phyloP scores from a whole-genome alignment of 805 yeast species.

The Metschnikowia lunata region DNA sequence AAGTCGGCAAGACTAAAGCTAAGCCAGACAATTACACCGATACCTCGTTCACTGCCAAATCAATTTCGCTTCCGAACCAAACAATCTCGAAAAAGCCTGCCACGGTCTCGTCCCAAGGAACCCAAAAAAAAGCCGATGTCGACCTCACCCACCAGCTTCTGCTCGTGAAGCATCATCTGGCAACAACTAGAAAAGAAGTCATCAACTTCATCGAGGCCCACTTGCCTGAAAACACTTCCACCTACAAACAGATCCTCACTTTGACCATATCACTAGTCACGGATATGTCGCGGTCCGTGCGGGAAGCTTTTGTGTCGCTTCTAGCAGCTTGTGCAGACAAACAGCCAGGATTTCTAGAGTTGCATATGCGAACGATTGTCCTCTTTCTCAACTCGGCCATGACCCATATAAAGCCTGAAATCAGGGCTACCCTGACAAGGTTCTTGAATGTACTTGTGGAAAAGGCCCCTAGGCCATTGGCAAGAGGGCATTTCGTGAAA shows the following conservation, averaged over 20 bases:
- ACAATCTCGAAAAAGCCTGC: constrained; percentile 22
- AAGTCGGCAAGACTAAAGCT: constrained; percentile 79
- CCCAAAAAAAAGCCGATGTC: constrained; percentile 27
- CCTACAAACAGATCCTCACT: constrained; percentile 53
- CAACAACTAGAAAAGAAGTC: constrained; percentile 68
- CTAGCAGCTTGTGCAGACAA: constrained; percentile 44
- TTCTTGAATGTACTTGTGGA: constrained; percentile 59
- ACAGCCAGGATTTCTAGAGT: constrained; percentile 52
- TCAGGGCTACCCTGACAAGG: constrained; percentile 70
- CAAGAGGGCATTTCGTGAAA: constrained; percentile 63
- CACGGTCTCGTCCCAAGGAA: neutral
- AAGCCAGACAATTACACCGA: constrained; percentile 76
- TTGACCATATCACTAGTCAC: constrained; percentile 58
- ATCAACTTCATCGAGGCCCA: constrained; percentile 48
- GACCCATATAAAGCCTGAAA: constrained; percentile 81
- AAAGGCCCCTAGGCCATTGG: constrained; percentile 50
- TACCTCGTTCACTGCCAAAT: constrained; percentile 74
- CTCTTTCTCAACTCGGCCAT: constrained; percentile 83
- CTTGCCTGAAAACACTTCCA: constrained; percentile 48
- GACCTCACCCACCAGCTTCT: constrained; percentile 61
- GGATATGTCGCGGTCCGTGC: constrained; percentile 64
- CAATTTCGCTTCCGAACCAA: constrained; percentile 48
- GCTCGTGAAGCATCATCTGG: constrained; percentile 69
- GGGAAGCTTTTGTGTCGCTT: constrained; percentile 50
- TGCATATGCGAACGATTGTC: constrained; percentile 58